Base-by-base conservation (phyloP, 2,329 filamentous ascomycete species). In the Harringtonia aguacate region DNA sequence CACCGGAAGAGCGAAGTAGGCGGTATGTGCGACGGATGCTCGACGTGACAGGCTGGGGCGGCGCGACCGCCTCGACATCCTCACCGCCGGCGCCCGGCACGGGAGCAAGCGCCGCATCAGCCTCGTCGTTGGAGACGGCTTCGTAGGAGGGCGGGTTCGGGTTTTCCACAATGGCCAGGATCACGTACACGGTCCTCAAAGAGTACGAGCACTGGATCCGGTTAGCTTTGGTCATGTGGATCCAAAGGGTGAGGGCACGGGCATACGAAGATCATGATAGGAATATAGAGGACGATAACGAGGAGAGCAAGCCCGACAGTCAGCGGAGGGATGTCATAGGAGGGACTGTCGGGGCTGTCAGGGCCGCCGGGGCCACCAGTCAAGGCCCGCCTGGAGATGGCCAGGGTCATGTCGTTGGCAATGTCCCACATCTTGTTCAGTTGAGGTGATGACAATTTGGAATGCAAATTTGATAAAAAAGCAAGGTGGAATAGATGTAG, bases 1-100 rank as follows among this genome's bases (percentile, higher is more conserved):
- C 86, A 48, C 72, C 79, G 51, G 77, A 65, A 1, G 74, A 65
- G 50, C 69, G 69, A 36, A 95, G 70, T 48, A 74, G 64, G 34
- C 69, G 67, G 59, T 67, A 61, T 46, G 67, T 73, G 53, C 65
- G 62, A 52, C 71, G 69, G 54, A 77, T 55, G 42, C 69, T 75
- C 24, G 69, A 64, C 18, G 71, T 76, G 52, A 74, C 60, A 49
- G 66, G 65, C 48, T 57, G 60, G 41, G 58, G 35, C 48, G 61
- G 54, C 53, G 61, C 59, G 52, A 64, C 59, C 46, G 55, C 55
- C 36, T 49, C 52, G 50, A 55, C 61, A 46, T 65, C 58, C 47
- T 50, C 55, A 28, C 57, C 52, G 43, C 61, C 54, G n/a, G 28
- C 41, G 6, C 13, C 30, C 4, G 43, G 22, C 18, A 9, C 37